A percentile compares a stretch with the other conserved stretches of the same genome.
Conservation (phyloP, 805 yeast species). For the Wickerhamomyces ciferrii region DNA sequence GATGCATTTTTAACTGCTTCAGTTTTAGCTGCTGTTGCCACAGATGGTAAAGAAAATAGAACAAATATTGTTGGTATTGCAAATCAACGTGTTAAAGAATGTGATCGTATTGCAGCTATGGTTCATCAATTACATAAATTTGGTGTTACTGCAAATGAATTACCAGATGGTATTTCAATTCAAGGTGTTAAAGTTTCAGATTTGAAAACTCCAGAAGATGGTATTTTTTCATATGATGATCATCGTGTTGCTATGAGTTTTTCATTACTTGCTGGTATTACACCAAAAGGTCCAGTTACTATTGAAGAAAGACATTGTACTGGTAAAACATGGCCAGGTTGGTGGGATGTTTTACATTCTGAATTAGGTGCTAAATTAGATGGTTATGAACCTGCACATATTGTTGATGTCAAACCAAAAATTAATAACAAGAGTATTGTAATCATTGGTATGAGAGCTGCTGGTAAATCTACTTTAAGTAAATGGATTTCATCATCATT, state of each 20-base stretch:
- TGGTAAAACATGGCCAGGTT: slow-evolving; percentile 99
- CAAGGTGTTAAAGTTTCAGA: slow-evolving; percentile 54
- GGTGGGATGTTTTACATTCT: slow-evolving; percentile 94
- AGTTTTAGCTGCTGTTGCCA: slow-evolving; percentile 93
- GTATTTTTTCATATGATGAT: slow-evolving; percentile 82
- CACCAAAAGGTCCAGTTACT: slow-evolving; percentile 45
- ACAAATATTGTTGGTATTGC: slow-evolving; percentile 94
- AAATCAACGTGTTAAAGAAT: slow-evolving; percentile 95
- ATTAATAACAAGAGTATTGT: slow-evolving; percentile 50
- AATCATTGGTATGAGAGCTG: slow-evolving; percentile 96
- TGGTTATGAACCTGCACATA: slow-evolving; percentile 57
- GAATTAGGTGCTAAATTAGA: slow-evolving; percentile 58
- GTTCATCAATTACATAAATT: slow-evolving; percentile 80
- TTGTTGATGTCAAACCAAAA: slow-evolving; percentile 13
- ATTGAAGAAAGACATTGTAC: slow-evolving; percentile 89
- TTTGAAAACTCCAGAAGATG: slow-evolving; percentile 56
- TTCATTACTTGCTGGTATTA: slow-evolving; percentile 78
- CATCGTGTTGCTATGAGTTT: slow-evolving; percentile 98
- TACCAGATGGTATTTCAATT: slow-evolving; percentile 89
- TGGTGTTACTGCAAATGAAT: slow-evolving; percentile 80
- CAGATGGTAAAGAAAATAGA: slow-evolving; percentile 32
- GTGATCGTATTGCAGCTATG: slow-evolving; percentile 96
- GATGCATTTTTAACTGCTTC: slow-evolving; percentile 97
- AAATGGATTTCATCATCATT: slow-evolving; percentile 68
- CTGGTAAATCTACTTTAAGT: slow-evolving; percentile 88